A percentile compares a stretch with the other conserved stretches of the same genome.
These are phyloP conservation scores for Domatiomyces globalis DNA, from an alignment of 2,329 filamentous ascomycete species.

Conservation along the genomic window DNA sequence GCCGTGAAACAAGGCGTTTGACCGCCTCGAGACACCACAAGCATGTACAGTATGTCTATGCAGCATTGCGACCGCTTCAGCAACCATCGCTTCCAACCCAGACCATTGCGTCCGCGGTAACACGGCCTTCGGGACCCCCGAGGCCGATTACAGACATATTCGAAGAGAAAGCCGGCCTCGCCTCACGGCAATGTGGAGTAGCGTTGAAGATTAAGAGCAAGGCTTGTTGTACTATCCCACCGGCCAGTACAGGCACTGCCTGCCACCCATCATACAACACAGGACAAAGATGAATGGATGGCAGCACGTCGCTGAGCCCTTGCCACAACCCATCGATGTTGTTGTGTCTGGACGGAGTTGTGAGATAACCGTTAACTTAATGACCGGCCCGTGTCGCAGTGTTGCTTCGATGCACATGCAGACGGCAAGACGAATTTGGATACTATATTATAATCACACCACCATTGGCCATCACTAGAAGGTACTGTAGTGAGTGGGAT, in stretches of 20 bases:
- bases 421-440: neutral
- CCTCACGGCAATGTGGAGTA: too few relatives aligned
- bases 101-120: too few relatives aligned
- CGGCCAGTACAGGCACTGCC: neutral
- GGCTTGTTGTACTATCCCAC: neutral
- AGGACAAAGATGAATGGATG: neutral
- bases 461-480: neutral
- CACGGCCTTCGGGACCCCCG: neutral
- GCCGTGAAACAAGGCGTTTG: slow-evolving; percentile 29
- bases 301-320: neutral
- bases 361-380: neutral
- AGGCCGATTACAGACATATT: neutral
- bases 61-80: neutral
- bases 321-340: neutral
- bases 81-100: neutral
- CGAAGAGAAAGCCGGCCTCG: neutral
- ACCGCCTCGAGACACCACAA: neutral
- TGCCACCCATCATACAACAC: neutral
- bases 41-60: slow-evolving; percentile 10
- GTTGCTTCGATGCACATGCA: neutral
- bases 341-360: neutral
- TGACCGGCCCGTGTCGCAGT: neutral
- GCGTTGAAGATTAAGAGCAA: neutral
- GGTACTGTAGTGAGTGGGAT: neutral
- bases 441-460: neutral